These are phyloP conservation scores for Malassezia japonica DNA, from an alignment of 1,284 basidiomycete species.

Conservation along the genomic window DNA sequence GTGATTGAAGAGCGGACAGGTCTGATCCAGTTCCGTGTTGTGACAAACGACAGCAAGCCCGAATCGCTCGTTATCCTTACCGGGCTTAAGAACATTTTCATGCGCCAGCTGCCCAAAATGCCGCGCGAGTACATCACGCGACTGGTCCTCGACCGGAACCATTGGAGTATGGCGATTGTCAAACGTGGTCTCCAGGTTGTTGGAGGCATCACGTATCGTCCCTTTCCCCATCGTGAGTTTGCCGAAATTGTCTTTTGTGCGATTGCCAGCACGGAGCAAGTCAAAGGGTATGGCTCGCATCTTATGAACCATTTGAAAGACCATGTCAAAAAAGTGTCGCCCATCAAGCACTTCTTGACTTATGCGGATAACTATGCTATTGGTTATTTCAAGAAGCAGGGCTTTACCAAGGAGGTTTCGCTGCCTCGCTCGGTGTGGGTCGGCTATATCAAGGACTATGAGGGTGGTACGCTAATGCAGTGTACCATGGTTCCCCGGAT, in stretches of 20 bases:
- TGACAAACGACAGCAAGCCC: constrained; percentile 71
- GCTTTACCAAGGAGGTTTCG: constrained; percentile 89
- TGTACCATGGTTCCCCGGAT: constrained; percentile 87
- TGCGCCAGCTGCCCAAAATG: constrained; percentile 97
- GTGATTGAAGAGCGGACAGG: constrained; percentile 71
- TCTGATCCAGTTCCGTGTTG: constrained; percentile 74
- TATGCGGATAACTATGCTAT: constrained; percentile 99
- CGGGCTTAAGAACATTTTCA: constrained; percentile 90
- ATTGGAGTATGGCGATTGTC: constrained; percentile 84
- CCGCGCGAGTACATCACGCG: constrained; percentile 96
- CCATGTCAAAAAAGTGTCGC: constrained; percentile 70
- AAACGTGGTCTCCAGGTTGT: constrained; percentile 92
- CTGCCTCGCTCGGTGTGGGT: constrained; percentile 86
- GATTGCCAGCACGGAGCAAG: constrained; percentile 89
- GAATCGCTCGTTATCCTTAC: constrained; percentile 68
- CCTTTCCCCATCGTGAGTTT: constrained; percentile 87
- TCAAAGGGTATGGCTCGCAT: constrained; percentile 96
- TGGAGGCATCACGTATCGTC: constrained; percentile 93
- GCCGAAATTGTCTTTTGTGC: constrained; percentile 99
- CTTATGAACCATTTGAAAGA: constrained; percentile 98
- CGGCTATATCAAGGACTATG: constrained; percentile 99
- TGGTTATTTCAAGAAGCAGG: constrained; percentile 95
- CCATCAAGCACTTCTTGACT: constrained; percentile 85
- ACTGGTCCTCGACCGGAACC: constrained; percentile 84
- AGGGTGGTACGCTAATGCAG: constrained; percentile 98